Conservation (phyloP, 2,329 filamentous ascomycete genomes). For the Fusarium virguliforme region DNA sequence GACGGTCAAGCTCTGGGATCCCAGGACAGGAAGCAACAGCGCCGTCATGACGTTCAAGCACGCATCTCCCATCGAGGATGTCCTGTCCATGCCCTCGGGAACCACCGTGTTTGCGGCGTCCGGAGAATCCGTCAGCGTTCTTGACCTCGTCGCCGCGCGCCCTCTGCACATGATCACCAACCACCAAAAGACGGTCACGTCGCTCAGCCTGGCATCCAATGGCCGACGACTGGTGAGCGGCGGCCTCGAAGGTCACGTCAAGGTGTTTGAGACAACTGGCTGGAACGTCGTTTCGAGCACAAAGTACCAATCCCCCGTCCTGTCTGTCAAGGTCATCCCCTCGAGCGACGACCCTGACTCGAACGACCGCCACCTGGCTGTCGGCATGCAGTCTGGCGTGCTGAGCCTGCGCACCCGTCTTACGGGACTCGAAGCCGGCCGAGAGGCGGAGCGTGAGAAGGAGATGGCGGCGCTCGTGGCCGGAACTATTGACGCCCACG, state of each 20-base stretch:
- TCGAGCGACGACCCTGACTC: conserved; percentile 59
- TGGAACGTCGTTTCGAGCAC: conserved; percentile 98
- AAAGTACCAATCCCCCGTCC: conserved; percentile 93
- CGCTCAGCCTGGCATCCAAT: conserved; percentile 84
- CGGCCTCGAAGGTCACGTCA: conserved; percentile 94
- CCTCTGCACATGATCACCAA: conserved; percentile 90
- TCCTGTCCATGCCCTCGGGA: conserved; percentile 89
- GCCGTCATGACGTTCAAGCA: conserved; percentile 96
- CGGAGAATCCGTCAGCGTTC: conserved; percentile 88
- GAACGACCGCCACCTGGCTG: conserved; percentile 93
- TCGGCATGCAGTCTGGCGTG: conserved; percentile 95
- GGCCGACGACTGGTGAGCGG: conserved; percentile 88
- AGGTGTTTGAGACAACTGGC: conserved; percentile 92
- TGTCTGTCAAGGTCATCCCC: conserved; percentile 83
- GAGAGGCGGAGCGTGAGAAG: conserved; percentile 82
- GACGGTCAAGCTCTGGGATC: conserved; percentile 95
- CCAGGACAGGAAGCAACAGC: conserved; percentile 76
- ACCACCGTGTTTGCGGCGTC: conserved; percentile 89
- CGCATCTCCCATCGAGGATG: conserved; percentile 87
- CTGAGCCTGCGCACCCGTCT: conserved; percentile 92
- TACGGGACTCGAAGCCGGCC: conserved; percentile 84
- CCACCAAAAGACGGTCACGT: conserved; percentile 98
- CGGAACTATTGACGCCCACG: conserved; percentile 84
- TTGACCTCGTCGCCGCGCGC: conserved; percentile 93
- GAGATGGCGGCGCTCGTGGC: conserved; percentile 88